Base-by-base conservation (phyloP, 768 basidiomycete species). In the Leccinum rimulosum region DNA sequence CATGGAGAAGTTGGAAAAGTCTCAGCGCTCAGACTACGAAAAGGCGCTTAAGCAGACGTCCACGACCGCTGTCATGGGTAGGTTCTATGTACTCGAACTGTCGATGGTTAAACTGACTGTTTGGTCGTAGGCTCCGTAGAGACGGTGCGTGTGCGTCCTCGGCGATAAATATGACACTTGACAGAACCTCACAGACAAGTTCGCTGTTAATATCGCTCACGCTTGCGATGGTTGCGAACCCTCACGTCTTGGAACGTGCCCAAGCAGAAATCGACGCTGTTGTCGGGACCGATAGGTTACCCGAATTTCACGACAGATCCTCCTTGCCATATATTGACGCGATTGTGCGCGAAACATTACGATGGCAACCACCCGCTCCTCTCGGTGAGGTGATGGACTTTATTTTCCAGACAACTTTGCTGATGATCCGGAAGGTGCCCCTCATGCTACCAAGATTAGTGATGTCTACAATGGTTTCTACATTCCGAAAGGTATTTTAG, bases 401-500 rank as follows among this genome's bases (percentile, higher is more conserved):
- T 7, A n/a, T 3, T 4, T 55, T 12, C 10, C 4, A 22, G 14
- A 25, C 1, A 15, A 3, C 3, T n/a, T 50, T 14, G n/a, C 31
- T 64, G n/a, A 64, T 28, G n/a, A 2, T 19, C 35, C 12, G 33
- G 7, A 52, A 61, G 58, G 38, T 1, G 9, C 65, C 45, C 58
- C 60, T 36, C 75, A 73, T 55, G 50, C 61, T 11, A 22, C 66
- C 6, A 76, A 74, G 0, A 61, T 67, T 35, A 76, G 77, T 56
- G 80, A 80, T 50, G 59, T 73, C 12, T 80, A 80, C 62, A 66
- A 73, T 22, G 75, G 77, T 19, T 80, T 81, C 58, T 68, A 80
- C 11, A 85, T 86, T 48, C 84, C 84, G 1, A 75, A 76, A 60
- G 84, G 84, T 60, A 54, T 54, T 15, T 45, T 3, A 3, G 1